phyloP scores from a whole-genome alignment of 176 grass and related monocot genomes.

The Leersia perrieri region DNA sequence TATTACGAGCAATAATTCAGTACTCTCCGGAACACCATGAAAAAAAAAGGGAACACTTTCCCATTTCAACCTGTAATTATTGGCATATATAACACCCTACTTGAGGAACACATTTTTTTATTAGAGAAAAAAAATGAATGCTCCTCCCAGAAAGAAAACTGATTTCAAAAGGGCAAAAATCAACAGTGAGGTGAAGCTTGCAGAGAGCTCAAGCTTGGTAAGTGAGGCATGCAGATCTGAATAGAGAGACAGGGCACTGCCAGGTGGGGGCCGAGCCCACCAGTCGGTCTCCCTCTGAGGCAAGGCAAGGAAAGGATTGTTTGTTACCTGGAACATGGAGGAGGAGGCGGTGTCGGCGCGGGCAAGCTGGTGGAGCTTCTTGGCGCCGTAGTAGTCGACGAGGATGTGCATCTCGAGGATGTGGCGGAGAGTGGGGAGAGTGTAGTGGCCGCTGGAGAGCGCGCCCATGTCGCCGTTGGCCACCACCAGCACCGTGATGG shows the following conservation, averaged over 20 bases:
- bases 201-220: not conserved
- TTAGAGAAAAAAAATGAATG: not conserved
- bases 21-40: not conserved
- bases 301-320: too few relatives aligned
- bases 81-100: not conserved
- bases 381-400: constrained; percentile 89
- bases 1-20: not conserved
- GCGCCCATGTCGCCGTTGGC: constrained; percentile 71
- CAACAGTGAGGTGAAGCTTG: not conserved
- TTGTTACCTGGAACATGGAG: constrained; percentile 68
- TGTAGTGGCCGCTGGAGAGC: constrained; percentile 43
- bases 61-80: not conserved
- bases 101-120: not conserved
- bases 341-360: constrained; percentile 60
- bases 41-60: not conserved
- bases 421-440: constrained; percentile 71
- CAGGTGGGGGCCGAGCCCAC: not conserved
- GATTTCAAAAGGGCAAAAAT: not conserved
- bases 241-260: not conserved
- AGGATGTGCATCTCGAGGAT: constrained; percentile 85
- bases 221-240: not conserved
- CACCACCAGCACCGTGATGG: constrained; percentile 79
- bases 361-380: constrained; percentile 92
- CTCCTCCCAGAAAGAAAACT: not conserved
- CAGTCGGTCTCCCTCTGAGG: not conserved